Evolutionary conservation across 805 yeast species (phyloP), one percentile per base, ranked within the genome.

Genomic region (Candida alai): DNA sequence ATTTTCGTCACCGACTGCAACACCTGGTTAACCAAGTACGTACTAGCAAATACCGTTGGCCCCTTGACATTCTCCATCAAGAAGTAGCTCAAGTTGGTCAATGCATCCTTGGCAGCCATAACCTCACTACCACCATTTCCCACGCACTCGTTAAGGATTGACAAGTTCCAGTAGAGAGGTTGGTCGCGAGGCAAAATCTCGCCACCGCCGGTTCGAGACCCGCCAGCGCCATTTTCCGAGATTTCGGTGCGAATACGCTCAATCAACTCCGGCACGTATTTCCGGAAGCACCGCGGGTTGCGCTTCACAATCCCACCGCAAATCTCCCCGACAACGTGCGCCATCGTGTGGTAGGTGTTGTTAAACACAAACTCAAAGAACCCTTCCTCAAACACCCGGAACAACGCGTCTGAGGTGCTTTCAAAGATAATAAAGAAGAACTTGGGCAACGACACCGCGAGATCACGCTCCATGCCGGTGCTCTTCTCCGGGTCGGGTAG

Each of bases 151-250:
- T 80, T 78, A 27, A 89, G 56, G 2, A 87, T 73, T 3, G 80
- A 71, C 20, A 85, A 53, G 49, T 80, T 75, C 76, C 95, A 77
- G 19, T 77, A 76, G 6, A 93, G 59, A 13, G 80, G 74, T 19
- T 80, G 81, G 56, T 93, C 97, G 26, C 88, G 70, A n/a, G 84
- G 84, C 18, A 78, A 67, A 17, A 83, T 67, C 19, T 83, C 89
- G 9, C 28, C 28, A 16, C 24, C 34, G 0, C 81, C 76, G 4
- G 76, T 71, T 52, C 96, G 72, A 0, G 79, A 63, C 1, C 73
- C 58, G 3, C 97, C 97, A 0, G 97, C 97, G 3, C 78, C 83
- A 43, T 89, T 84, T 43, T 80, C 85, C 8, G 62, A 62, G 14
- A 90, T 67, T 50, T 90, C 95, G 21, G 70, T 76, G 23, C 67